Evolutionary conservation across 495 filamentous ascomycete species (phyloP), one percentile per base, ranked within the genome.

Genomic region (Antarctomyces pellizariae): DNA sequence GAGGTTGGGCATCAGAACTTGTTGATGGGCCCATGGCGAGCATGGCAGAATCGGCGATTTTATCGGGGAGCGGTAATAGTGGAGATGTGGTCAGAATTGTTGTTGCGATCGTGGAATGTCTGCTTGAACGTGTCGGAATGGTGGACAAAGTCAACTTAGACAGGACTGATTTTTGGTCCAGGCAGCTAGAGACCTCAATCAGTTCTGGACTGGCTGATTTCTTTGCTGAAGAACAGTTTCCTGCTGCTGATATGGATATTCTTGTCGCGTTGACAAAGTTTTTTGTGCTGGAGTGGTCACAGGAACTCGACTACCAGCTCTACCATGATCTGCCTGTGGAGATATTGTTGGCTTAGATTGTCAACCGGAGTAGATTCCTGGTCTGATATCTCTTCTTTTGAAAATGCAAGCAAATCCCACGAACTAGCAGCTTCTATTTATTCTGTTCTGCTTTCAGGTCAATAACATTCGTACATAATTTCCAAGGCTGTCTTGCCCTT

Each of bases 271-370:
- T 52, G 22, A 48, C 45, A 3, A 52, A 52, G 18, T 22, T 39
- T 7, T 46, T 52, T 19, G 47, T 52, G 25, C 31, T 50, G 22
- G 45, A 52, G 22, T 52, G 47, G 48, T 50, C 47, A 21, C 36
- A 37, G 27, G 45, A 52, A 22, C 42, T 52, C 11, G 47, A 52
- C 37, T 46, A 52, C 24, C 43, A 50, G 39, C 34, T 52, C 15
- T 50, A 48, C 22, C 44, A 52, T 27, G 40, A 50, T 19, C 27
- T 52, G 13, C 48, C 45, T 13, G 38, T 41, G 16, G 34, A 39
- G 10, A 11, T 52, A 7, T 38, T 41, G 12, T 43, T 50, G 18
- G 43, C 23, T 4, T 43, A 23, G 16, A 20, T 38, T 44, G 13
- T 18, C 16, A 15, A 10, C 8, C 14, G 6, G 13, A 10, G 5